Base-by-base conservation (phyloP, 768 basidiomycete genomes). In the Sarcomyxa edulis region DNA sequence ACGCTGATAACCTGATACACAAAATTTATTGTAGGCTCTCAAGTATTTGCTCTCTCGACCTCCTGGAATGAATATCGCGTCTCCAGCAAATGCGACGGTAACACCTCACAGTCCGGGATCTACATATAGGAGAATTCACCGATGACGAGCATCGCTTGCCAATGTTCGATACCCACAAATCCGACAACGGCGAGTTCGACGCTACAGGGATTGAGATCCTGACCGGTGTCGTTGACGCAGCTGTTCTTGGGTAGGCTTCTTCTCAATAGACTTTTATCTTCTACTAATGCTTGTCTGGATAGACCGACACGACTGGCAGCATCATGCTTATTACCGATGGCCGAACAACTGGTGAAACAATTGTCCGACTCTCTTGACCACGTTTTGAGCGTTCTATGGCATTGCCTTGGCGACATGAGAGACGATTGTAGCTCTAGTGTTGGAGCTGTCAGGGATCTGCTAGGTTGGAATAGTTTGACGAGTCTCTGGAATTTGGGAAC, bases 371-470 rank as follows among this genome's bases (percentile, higher is more conserved):
- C 82, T 8, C 67, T 97, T 2, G 70, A 76, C 37, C 69, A 71
- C 10, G 78, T 99, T 19, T 68, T 98, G 36, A 68, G 81, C 6
- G 89, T 96, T 2, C 65, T 99, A 6, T 97, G 95, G 93, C 74
- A 72, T 44, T 97, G 94, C 51, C 63, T 99, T 25, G 76, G 76
- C 18, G 86, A 90, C 50, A 91, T 95, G 77, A 94, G 92, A 54
- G 96, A 99, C 57, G 96, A 99, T 50, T 62, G 98, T 3, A 91
- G 92, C 47, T 97, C 92, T 36, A 97, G 94, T 43, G 91, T 96
- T 26, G 93, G 93, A 27, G 84, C 89, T 7, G 92, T 98, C 18
- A 98, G 98, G 96, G 93, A 96, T 55, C 69, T 99, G 2, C 66
- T 99, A n/a, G 88, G 93, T 92, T 32, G 14, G 32, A 32, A 6